phyloP scores from a whole-genome alignment of 306 rosid genomes.

The Gillenia trifoliata region DNA sequence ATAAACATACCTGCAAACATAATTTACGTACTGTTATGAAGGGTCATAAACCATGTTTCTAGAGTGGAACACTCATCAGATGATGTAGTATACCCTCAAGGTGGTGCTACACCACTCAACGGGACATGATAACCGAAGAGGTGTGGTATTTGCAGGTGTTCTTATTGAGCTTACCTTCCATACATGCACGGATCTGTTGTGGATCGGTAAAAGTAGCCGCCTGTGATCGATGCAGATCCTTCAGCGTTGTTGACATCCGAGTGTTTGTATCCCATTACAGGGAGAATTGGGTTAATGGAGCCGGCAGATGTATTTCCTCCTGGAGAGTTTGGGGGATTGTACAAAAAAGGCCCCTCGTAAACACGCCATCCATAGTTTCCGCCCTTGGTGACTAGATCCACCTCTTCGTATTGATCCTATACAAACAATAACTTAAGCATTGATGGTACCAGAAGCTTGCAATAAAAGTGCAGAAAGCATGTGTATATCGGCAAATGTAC shows the following conservation, averaged over 20 bases:
- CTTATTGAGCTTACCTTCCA: constrained; percentile 20
- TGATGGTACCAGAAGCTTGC: background rate
- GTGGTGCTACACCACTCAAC: too few relatives aligned
- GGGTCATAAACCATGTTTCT: too few relatives aligned
- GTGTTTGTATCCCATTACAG: constrained; percentile 36
- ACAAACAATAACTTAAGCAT: background rate
- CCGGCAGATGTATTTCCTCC: constrained; percentile 20
- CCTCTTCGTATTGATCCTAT: constrained; percentile 32
- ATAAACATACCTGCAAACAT: constrained; percentile 28
- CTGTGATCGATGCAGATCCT: constrained; percentile 31
- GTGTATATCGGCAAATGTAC: background rate
- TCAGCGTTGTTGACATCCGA: constrained; percentile 23
- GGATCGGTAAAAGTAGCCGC: constrained; percentile 36
- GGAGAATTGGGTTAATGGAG: constrained; percentile 23
- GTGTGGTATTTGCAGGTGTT: too few relatives aligned
- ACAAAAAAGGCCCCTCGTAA: constrained; percentile 25
- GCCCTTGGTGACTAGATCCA: constrained; percentile 32
- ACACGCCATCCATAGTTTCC: constrained; percentile 38
- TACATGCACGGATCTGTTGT: constrained; percentile 33
- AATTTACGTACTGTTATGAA: background rate
- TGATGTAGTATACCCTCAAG: too few relatives aligned
- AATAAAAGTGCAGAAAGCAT: background rate
- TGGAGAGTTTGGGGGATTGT: constrained; percentile 21
- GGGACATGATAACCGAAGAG: too few relatives aligned
- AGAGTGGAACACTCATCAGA: too few relatives aligned